A percentile compares a stretch with the other conserved stretches of the same genome.
Conservation (phyloP, 2,329 filamentous ascomycete species). For the Cercospora beticola region DNA sequence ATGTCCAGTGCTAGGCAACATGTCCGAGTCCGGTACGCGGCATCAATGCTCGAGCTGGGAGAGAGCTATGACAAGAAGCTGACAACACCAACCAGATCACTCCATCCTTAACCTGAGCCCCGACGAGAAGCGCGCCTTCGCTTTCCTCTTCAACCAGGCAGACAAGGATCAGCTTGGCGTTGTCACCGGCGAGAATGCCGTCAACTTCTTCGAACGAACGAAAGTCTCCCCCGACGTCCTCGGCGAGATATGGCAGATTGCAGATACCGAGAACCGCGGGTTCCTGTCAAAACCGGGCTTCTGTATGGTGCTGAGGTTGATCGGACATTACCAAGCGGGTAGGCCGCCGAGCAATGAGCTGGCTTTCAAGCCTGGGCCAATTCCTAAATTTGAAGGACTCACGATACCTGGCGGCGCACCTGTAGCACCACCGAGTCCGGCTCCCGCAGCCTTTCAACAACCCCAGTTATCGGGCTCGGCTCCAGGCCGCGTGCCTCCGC, state of each 20-base stretch:
- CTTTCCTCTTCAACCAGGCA: conserved; percentile 87
- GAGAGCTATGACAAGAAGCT: not conserved
- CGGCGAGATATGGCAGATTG: conserved; percentile 99
- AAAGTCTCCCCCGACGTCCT: conserved; percentile 80
- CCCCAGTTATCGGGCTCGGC: conserved; percentile 44
- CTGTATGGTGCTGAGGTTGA: conserved; percentile 86
- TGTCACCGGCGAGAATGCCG: conserved; percentile 91
- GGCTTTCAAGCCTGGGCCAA: conserved; percentile 79
- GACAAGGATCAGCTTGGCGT: conserved; percentile 90
- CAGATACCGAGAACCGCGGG: conserved; percentile 92
- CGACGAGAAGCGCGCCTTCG: conserved; percentile 92
- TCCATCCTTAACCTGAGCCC: conserved; percentile 66
- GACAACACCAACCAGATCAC: conserved; percentile 30
- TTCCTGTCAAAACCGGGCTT: conserved; percentile 92
- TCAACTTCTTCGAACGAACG: conserved; percentile 98
- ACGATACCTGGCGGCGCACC: conserved; percentile 41
- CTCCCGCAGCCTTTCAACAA: conserved; percentile 29
- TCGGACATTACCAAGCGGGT: conserved; percentile 90
- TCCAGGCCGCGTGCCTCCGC: conserved; percentile 80
- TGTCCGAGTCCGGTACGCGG: conserved; percentile 27
- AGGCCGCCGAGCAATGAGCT: conserved; percentile 77
- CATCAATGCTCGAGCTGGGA: conserved; percentile 1
- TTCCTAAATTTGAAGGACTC: conserved; percentile 88
- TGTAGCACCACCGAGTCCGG: conserved; percentile 29
- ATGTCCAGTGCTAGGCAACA: conserved; percentile 23